Conservation (phyloP, 768 basidiomycete species). For the Coprinellus micaceus region DNA sequence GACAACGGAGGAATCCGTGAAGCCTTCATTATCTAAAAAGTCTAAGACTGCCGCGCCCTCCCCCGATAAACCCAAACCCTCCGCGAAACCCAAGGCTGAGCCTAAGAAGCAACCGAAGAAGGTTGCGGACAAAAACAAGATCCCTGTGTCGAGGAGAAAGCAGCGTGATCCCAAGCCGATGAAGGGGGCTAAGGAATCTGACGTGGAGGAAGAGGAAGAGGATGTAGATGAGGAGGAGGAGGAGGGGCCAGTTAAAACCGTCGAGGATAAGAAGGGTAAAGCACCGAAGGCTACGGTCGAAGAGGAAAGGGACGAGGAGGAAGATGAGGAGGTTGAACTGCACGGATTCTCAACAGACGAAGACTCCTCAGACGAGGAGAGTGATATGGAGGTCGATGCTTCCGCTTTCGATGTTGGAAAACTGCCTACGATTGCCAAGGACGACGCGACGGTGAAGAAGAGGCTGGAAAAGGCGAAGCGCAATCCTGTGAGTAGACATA, state of each 20-base stretch:
- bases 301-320: background rate
- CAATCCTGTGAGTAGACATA: constrained; percentile 53
- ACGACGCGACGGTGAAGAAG: constrained; percentile 73
- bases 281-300: constrained; percentile 7
- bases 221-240: constrained; percentile 17
- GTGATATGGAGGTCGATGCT: constrained; percentile 41
- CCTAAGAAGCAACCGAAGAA: constrained; percentile 9
- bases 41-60: constrained; percentile 18
- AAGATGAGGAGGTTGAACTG: constrained; percentile 32
- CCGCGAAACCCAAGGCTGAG: constrained; percentile 15
- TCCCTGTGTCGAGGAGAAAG: constrained; percentile 8
- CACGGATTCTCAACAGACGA: constrained; percentile 78
- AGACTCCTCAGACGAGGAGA: constrained; percentile 74
- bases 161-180: background rate
- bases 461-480: constrained; percentile 58
- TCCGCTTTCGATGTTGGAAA: constrained; percentile 59
- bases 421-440: constrained; percentile 85
- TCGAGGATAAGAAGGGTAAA: constrained; percentile 9
- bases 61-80: background rate
- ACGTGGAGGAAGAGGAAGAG: constrained; percentile 9
- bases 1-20: constrained; percentile 13
- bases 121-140: too few species aligned
- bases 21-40: constrained; percentile 17
- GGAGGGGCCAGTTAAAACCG: too few species aligned
- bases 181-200: constrained; percentile 8